Evolutionary conservation across 2,329 filamentous ascomycete genomes (phyloP), one percentile per base, ranked within the genome.

Genomic region (Pseudopithomyces maydicus): DNA sequence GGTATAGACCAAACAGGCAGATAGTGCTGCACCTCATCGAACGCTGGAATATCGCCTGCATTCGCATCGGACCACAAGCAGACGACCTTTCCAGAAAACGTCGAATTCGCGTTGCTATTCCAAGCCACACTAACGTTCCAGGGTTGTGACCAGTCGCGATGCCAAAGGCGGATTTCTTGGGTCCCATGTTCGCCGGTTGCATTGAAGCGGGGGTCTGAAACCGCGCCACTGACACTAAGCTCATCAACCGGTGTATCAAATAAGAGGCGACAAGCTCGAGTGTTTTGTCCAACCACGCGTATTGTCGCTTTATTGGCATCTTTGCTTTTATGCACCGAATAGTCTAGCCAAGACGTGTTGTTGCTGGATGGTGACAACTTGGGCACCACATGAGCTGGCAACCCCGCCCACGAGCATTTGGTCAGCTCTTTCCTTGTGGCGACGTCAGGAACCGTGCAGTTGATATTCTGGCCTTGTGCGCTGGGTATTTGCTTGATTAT

Each of bases 21-120:
- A 76, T 88, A 97, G 72, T 88, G 84, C 64, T 84, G 80, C 47
- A 91, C 81, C 77, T 98, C 93, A 65, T 95, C 90, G 50, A 94
- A 84, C 0, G 93, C 93, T 0, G 94, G 93, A 46, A 98, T 92
- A 1, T 82, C 82, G 3, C 86, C 88, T 35, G 80, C 78, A 69
- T 97, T 97, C 43, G 85, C 88, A 78, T 99, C 95, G 67, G 89
- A 92, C 92, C 93, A 98, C 32, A 90, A 80, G 76, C 95, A 98
- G 15, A 88, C 82, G 1, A 93, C 86, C 33, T 79, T 83, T 1
- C 92, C 90, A 61, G 72, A 74, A 70, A 70, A 64, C 61, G 66
- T 72, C 58, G 68, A 62, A 57, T 70, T 68, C 54, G 62, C 62
- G 54, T 65, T 63, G 59, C 65, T 60, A 57, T 81, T 78, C 88